Percentiles rank a stretch among this genome's conserved stretches.
Conservation (phyloP, 345 rosid genomes). For the Trapa incisa region DNA sequence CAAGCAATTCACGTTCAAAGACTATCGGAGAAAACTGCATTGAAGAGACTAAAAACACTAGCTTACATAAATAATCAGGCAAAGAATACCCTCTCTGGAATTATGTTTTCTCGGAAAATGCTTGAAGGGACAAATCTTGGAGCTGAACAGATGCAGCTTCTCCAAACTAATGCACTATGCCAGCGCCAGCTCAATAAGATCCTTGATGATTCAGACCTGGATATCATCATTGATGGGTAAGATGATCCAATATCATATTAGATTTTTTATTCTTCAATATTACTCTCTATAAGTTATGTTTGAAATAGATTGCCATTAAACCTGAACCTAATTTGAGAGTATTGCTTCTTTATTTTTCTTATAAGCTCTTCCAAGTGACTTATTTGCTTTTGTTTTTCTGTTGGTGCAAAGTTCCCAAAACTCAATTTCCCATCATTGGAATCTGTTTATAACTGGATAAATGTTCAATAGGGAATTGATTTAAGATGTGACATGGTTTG, state of each 20-base stretch:
- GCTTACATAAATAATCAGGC: slow-evolving; percentile 79
- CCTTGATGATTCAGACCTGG: slow-evolving; percentile 76
- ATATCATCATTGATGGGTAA: slow-evolving; percentile 79
- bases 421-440: background rate
- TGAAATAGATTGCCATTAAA: background rate
- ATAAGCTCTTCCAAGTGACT: background rate
- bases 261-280: slow-evolving; percentile 1
- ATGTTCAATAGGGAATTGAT: background rate
- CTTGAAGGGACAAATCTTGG: slow-evolving; percentile 64
- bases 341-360: background rate
- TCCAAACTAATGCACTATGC: slow-evolving; percentile 70
- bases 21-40: slow-evolving; percentile 68
- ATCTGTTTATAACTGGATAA: background rate
- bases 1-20: slow-evolving; percentile 82
- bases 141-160: slow-evolving; percentile 52
- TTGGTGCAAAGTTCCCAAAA: background rate
- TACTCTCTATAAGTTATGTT: background rate
- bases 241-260: background rate
- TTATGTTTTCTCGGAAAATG: slow-evolving; percentile 60
- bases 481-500: too few relatives aligned
- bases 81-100: slow-evolving; percentile 65
- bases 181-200: slow-evolving; percentile 70
- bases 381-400: background rate
- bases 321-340: background rate
- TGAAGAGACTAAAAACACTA: slow-evolving; percentile 57